These are phyloP conservation scores for Kluyveromyces sp. DNA, from an alignment of 1,139 yeast species.

Conservation along the genomic window DNA sequence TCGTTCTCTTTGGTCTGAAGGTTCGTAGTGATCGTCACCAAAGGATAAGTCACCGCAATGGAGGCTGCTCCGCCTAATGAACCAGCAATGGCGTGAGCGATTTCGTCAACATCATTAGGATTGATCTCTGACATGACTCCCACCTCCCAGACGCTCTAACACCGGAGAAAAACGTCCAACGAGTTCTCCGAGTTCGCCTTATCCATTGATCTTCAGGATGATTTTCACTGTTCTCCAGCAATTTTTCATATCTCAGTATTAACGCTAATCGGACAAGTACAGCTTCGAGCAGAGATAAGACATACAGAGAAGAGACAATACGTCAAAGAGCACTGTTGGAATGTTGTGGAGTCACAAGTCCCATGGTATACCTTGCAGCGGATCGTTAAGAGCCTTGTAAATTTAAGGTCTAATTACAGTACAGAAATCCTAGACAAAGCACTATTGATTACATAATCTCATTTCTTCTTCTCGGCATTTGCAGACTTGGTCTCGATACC, in stretches of 20 bases:
- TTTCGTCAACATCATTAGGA: constrained; percentile 11
- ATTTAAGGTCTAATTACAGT: background rate
- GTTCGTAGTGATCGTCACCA: constrained; percentile 74
- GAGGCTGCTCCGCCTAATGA: constrained; percentile 90
- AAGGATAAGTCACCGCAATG: constrained; percentile 78
- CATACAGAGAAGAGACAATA: no score
- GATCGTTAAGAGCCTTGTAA: no score
- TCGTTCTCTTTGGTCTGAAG: constrained; percentile 48
- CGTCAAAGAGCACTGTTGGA: no score
- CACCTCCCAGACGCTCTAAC: background rate
- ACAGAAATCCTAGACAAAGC: no score
- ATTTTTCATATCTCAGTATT: no score
- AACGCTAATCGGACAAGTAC: no score
- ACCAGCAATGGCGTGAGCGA: constrained; percentile 84
- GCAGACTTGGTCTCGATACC: background rate
- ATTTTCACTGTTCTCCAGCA: background rate
- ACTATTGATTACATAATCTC: background rate
- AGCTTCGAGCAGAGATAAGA: no score
- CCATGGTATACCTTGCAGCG: no score
- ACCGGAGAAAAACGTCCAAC: no score
- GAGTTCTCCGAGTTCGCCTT: background rate
- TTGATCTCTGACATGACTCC: constrained; percentile 5
- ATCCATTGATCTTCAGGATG: background rate
- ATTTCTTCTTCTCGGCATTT: background rate
- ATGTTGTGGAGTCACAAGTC: no score